A percentile compares a stretch with the other conserved stretches of the same genome.
Evolutionary conservation across 768 basidiomycete genomes (phyloP).

Genomic region (Boletus vermiculosoides): DNA sequence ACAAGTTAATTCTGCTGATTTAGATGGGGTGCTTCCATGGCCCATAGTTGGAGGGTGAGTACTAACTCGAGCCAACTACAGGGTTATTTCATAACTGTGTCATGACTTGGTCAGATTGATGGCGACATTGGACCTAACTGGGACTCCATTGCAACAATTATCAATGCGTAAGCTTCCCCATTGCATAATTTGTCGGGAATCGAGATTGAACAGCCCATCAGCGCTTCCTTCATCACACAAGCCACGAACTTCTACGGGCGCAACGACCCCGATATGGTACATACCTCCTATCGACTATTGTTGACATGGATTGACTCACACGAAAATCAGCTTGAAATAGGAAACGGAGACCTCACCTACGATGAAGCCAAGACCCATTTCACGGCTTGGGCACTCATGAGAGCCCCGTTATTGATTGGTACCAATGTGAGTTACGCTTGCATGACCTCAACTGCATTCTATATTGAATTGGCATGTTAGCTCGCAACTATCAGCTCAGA

Average conservation of each 20-base stretch:
- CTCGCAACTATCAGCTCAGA: slow-evolving; percentile 50
- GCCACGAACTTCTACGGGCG: slow-evolving; percentile 63
- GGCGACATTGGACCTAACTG: slow-evolving; percentile 40
- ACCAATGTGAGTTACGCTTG: slow-evolving; percentile 43
- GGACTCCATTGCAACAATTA: slow-evolving; percentile 50
- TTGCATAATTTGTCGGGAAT: not conserved
- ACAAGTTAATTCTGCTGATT: not conserved
- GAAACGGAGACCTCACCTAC: slow-evolving; percentile 58
- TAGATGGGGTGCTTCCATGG: slow-evolving; percentile 37
- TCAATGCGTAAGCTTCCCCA: slow-evolving; percentile 44
- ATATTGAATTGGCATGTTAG: slow-evolving; percentile 27
- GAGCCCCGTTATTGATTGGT: slow-evolving; percentile 63
- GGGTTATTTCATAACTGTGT: not conserved
- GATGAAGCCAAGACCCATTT: slow-evolving; percentile 70
- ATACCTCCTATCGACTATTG: not conserved
- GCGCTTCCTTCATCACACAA: slow-evolving; percentile 63
- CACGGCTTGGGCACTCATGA: slow-evolving; percentile 69
- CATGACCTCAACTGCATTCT: not conserved
- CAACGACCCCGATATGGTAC: slow-evolving; percentile 66
- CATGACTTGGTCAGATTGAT: slow-evolving; percentile 13
- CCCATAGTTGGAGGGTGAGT: slow-evolving; percentile 45
- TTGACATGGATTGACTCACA: slow-evolving; percentile 4
- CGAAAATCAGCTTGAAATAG: slow-evolving; percentile 50
- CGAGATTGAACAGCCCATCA: slow-evolving; percentile 21
- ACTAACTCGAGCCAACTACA: not conserved